These are phyloP conservation scores for Phytopythium kandeliae DNA, from an alignment of 352 stramenopile genomes.

Conservation along the genomic window DNA sequence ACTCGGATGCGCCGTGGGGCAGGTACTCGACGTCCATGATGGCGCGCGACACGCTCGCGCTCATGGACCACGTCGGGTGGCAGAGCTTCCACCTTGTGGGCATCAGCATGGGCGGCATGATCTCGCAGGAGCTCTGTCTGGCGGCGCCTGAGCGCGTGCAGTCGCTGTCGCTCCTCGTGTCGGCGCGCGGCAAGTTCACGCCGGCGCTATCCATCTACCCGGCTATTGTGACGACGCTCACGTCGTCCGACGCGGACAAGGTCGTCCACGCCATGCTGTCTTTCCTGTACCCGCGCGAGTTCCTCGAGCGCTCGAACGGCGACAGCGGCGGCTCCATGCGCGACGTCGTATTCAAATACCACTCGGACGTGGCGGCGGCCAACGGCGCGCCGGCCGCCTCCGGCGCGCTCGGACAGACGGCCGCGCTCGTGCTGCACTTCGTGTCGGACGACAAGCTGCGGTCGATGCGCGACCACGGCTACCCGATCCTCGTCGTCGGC, in stretches of 20 bases:
- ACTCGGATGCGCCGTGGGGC: conserved; percentile 39
- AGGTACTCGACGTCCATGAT: conserved; percentile 56
- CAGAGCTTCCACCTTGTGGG: conserved; percentile 41
- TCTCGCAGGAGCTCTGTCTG: conserved; percentile 47
- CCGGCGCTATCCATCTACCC: conserved; percentile 19
- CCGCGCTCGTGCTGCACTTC: conserved; percentile 21
- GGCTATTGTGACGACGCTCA: conserved; percentile 30
- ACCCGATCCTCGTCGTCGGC: conserved; percentile 42
- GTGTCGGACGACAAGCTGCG: conserved; percentile 29
- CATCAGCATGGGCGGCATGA: conserved; percentile 72
- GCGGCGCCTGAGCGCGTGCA: conserved; percentile 35
- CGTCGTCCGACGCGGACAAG: conserved; percentile 25
- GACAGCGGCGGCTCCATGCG: conserved; percentile 23
- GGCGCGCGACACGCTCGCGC: conserved; percentile 51
- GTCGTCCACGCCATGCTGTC: conserved; percentile 40
- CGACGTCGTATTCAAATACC: conserved; percentile 41
- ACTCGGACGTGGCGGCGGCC: conserved; percentile 21
- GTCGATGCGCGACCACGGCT: conserved; percentile 29
- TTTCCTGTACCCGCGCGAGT: conserved; percentile 46
- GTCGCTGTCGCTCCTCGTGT: conserved; percentile 59
- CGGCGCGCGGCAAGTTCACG: conserved; percentile 43
- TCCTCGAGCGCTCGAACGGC: conserved; percentile 24
- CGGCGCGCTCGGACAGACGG: conserved; percentile 23
- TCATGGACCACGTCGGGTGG: conserved; percentile 53
- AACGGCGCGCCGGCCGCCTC: conserved; percentile 13